Evolutionary conservation across 495 filamentous ascomycete species (phyloP).

Genomic region (Xylaria telfairii): DNA sequence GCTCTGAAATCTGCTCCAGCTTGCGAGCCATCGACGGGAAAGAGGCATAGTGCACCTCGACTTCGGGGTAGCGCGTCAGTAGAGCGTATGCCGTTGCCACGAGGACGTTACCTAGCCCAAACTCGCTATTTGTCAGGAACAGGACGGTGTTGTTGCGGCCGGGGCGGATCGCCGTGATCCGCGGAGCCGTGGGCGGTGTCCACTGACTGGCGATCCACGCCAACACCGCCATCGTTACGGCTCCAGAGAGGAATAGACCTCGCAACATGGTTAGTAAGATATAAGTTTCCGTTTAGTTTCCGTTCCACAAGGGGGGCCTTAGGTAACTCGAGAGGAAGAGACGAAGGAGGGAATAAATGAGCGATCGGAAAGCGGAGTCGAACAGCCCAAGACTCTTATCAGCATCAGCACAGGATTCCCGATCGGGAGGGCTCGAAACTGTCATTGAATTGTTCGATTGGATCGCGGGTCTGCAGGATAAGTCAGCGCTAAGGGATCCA

Average conservation of each 20-base stretch:
- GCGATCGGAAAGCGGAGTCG: not conserved
- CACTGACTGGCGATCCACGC: conserved; percentile 10
- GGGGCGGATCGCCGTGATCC: not conserved
- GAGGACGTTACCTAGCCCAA: conserved; percentile 21
- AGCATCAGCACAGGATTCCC: not conserved
- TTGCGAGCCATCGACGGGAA: conserved; percentile 12
- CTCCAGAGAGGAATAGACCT: not conserved
- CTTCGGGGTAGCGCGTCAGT: conserved; percentile 21
- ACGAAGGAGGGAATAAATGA: not conserved
- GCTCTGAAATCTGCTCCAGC: conserved; percentile 16
- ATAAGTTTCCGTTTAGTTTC: not conserved
- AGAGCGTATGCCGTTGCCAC: conserved; percentile 24
- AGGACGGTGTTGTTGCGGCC: conserved; percentile 26
- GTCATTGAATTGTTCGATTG: not conserved
- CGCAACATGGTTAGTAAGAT: conserved; percentile 6
- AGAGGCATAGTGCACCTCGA: conserved; percentile 28
- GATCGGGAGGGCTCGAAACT: not conserved
- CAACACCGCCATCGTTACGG: conserved; percentile 12
- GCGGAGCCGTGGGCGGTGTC: conserved; percentile 9
- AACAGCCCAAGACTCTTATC: not conserved
- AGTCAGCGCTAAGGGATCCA: not conserved
- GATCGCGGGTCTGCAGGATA: not conserved
- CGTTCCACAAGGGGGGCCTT: not conserved
- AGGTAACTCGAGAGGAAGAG: not conserved
- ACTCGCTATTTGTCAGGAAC: conserved; percentile 27